Base-by-base conservation (phyloP, 2,329 filamentous ascomycete species). In the Drechmeria coniospora region DNA sequence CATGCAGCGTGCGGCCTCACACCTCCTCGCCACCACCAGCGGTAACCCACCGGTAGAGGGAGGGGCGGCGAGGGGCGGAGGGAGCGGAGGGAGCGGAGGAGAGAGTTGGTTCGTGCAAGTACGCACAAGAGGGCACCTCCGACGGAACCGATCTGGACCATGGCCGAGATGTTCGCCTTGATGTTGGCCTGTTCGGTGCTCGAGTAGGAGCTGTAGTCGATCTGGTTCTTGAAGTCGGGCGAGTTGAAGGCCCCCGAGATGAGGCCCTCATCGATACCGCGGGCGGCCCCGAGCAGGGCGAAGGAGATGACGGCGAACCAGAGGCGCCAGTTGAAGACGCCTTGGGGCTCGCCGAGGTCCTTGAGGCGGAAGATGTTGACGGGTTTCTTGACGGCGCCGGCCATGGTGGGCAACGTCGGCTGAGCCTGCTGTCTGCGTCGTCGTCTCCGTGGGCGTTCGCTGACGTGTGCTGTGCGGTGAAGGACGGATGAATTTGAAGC, bases 91-190 rank as follows among this genome's bases (percentile, higher is more conserved):
- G 18, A 9, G 20, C 10, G 6, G 20, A 5, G 6, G 20, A 5
- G 5, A 9, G 5, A 11, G 20, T 21, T 6, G 20, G 5, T 21
- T 21, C 9, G 20, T 21, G 12, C 6, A 21, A 13, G 7, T 24
- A 32, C 52, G 45, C 44, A 60, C 57, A 63, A 62, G 18, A 81
- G 58, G 17, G 78, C 75, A 23, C 79, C 79, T 4, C 60, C 72
- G 17, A 86, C 77, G 15, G 70, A 79, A 15, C 79, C 79, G 41
- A 84, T 71, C 51, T 84, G 79, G 0, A 86, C 79, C 79, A 86
- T 86, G 26, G 76, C 68, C 2, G 78, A 77, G 30, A 86, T 77
- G 49, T 86, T 86, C 39, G 67, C 73, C 51, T 79, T 73, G 54
- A 77, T 74, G 47, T 79, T 73, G 34, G 76, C 73, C 44, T 66